Conservation (phyloP, 73 alveolate species). For the Paramecium sexaurelia region DNA sequence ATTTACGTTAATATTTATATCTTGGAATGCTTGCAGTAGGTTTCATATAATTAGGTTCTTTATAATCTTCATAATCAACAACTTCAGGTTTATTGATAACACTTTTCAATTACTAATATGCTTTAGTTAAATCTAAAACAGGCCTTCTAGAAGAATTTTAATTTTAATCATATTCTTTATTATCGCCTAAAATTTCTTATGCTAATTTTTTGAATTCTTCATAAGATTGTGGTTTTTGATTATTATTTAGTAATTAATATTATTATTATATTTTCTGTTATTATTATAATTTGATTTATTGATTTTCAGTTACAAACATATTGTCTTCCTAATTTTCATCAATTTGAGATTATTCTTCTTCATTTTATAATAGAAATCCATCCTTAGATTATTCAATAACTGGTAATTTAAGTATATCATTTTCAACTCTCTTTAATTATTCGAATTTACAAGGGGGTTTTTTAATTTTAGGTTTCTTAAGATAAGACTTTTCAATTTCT, state of each 20-base stretch:
- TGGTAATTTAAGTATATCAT: conserved; percentile 48
- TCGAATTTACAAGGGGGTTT: conserved; percentile 55
- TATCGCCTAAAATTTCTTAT: conserved; percentile 47
- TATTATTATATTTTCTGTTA: background rate
- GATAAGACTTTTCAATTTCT: conserved; percentile 55
- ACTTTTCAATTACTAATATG: conserved; percentile 60
- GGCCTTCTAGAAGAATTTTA: background rate
- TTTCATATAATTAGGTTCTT: conserved; percentile 66
- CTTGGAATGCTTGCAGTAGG: conserved; percentile 65
- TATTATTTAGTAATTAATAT: background rate
- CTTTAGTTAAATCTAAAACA: conserved; percentile 49
- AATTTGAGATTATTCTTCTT: background rate
- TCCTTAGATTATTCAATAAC: conserved; percentile 28
- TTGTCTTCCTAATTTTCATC: conserved; percentile 55
- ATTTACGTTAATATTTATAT: conserved; percentile 53
- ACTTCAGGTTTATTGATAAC: conserved; percentile 59
- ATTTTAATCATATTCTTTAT: conserved; percentile 56
- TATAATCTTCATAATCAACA: conserved; percentile 55
- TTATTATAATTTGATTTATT: background rate
- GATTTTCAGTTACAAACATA: conserved; percentile 59
- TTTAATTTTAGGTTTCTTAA: conserved; percentile 30
- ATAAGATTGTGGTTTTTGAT: background rate
- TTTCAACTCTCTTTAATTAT: conserved; percentile 59
- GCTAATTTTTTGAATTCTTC: conserved; percentile 61
- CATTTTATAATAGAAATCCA: background rate